A percentile compares a stretch with the other conserved stretches of the same genome.
These are phyloP conservation scores for Candida dajiaensis DNA, from an alignment of 805 yeast species.

Conservation along the genomic window DNA sequence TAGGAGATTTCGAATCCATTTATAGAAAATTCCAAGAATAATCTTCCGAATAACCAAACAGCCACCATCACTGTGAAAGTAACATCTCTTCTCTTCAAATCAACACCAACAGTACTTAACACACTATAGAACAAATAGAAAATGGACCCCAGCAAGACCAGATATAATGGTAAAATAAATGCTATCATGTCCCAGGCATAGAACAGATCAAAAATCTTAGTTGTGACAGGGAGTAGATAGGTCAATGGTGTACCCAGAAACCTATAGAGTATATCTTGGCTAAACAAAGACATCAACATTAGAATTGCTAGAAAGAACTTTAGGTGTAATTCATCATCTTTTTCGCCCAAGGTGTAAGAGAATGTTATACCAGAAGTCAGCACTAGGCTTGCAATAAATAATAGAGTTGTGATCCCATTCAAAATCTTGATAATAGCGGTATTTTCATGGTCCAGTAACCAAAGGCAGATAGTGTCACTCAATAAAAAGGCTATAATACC, in stretches of 20 bases:
- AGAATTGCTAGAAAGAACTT: too few relatives aligned
- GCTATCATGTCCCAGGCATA: background rate
- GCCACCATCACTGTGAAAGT: background rate
- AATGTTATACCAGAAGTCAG: background rate
- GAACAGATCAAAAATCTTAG: background rate
- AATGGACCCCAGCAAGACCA: background rate
- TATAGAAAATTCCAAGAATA: background rate
- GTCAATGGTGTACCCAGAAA: background rate
- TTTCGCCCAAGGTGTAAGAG: background rate
- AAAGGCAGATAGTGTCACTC: background rate
- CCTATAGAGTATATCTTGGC: background rate
- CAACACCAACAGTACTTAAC: background rate
- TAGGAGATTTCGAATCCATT: background rate
- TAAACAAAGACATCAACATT: background rate
- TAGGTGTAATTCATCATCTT: background rate
- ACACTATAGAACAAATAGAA: background rate
- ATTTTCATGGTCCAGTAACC: background rate
- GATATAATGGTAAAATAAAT: background rate
- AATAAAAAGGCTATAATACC: background rate
- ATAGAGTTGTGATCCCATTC: background rate
- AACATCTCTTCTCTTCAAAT: background rate
- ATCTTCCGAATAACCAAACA: background rate
- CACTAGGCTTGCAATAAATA: background rate
- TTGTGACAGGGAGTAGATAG: background rate
- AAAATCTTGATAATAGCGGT: background rate